phyloP scores from a whole-genome alignment of 2,329 filamentous ascomycete species.

The Aspergillus fumigatus region DNA sequence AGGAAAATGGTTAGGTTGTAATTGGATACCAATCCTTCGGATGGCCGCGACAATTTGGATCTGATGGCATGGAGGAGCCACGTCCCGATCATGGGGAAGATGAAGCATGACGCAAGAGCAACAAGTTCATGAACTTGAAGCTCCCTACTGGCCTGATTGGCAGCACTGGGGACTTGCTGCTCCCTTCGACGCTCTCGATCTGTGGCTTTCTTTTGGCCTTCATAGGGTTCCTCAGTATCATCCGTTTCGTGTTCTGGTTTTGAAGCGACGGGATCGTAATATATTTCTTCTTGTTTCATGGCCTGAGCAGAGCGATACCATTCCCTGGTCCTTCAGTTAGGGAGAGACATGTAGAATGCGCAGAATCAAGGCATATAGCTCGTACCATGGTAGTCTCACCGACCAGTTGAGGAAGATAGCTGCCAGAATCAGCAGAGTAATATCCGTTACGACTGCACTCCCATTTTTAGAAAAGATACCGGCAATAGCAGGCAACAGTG shows the following conservation, averaged over 20 bases:
- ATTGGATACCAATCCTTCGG: slow-evolving; percentile 83
- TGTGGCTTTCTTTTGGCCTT: slow-evolving; percentile 1
- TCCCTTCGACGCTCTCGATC: slow-evolving; percentile 4
- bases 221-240: slow-evolving; percentile 11
- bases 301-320: slow-evolving; percentile 72
- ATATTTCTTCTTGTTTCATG: slow-evolving; percentile 46
- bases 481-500: slow-evolving; percentile 77
- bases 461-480: slow-evolving; percentile 83
- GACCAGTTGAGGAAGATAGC: slow-evolving; percentile 91
- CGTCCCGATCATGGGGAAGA: slow-evolving; percentile 72
- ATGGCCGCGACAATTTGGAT: slow-evolving; percentile 72
- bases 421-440: slow-evolving; percentile 73
- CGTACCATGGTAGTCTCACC: slow-evolving; percentile 81
- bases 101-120: slow-evolving; percentile 73
- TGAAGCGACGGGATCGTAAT: slow-evolving; percentile 16
- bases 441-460: slow-evolving; percentile 74
- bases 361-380: slow-evolving; percentile 10
- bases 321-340: slow-evolving; percentile 44
- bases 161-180: slow-evolving; percentile 13
- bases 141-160: slow-evolving; percentile 51
- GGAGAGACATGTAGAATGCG: not conserved
- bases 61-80: slow-evolving; percentile 79
- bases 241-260: slow-evolving; percentile 25
- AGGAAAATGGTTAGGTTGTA: slow-evolving; percentile 92
- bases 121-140: slow-evolving; percentile 70